phyloP scores from a whole-genome alignment of 2,329 filamentous ascomycete genomes.

The Calonectria crousiana region DNA sequence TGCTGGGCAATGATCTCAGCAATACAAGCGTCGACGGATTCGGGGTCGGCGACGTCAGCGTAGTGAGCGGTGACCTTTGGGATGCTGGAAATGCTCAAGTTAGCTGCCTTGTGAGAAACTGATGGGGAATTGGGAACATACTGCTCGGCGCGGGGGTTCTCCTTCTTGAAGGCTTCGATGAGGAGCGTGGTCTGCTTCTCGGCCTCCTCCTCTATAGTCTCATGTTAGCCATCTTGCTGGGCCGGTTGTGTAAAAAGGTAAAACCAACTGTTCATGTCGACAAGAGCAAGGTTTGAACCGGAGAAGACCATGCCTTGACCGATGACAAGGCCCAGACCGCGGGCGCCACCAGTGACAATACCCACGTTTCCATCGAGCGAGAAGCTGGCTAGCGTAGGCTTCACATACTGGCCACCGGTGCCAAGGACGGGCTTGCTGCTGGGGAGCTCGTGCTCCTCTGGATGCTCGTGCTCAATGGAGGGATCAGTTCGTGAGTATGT shows the following conservation, averaged over 20 bases:
- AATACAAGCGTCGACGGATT: slow-evolving; percentile 82
- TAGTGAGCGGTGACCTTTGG: slow-evolving; percentile 92
- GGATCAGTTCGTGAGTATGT: slow-evolving; percentile 85
- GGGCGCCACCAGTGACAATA: slow-evolving; percentile 89
- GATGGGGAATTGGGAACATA: slow-evolving; percentile 50
- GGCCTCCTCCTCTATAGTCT: slow-evolving; percentile 81
- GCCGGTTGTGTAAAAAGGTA: not conserved
- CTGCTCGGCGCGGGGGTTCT: slow-evolving; percentile 82
- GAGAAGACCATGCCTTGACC: slow-evolving; percentile 90
- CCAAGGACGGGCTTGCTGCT: slow-evolving; percentile 78
- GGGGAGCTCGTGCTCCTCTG: slow-evolving; percentile 79
- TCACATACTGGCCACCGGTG: slow-evolving; percentile 83
- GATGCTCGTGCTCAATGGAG: slow-evolving; percentile 82
- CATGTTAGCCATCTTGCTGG: slow-evolving; percentile 26
- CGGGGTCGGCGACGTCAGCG: slow-evolving; percentile 84
- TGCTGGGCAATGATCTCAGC: slow-evolving; percentile 70
- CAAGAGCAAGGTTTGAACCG: slow-evolving; percentile 89
- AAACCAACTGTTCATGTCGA: slow-evolving; percentile 88
- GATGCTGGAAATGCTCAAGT: slow-evolving; percentile 57
- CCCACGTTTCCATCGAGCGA: slow-evolving; percentile 87
- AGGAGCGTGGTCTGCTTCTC: slow-evolving; percentile 80
- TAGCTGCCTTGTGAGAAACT: not conserved
- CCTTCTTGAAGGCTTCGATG: slow-evolving; percentile 79
- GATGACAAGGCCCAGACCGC: slow-evolving; percentile 92
- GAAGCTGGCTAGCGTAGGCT: slow-evolving; percentile 87